Evolutionary conservation across 257 asterid species (phyloP), one percentile per base, ranked within the genome.

Genomic region (Pogostemon cablin): DNA sequence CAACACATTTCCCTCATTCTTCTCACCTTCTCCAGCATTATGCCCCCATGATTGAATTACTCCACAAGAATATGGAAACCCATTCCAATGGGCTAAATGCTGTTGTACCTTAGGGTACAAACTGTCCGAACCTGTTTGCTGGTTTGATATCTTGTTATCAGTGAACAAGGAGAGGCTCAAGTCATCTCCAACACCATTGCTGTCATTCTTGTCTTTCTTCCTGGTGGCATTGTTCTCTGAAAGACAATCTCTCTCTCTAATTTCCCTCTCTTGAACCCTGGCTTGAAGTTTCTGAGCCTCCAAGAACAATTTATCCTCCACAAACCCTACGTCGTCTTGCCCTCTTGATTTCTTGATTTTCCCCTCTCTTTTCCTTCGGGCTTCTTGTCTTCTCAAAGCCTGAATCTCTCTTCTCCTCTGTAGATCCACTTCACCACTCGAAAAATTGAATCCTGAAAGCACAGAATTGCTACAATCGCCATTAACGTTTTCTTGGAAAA

Each of bases 371-470:
- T 80, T 87, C 78, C 71, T 76, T 25, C 85, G 65, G 11, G 88
- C 89, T 55, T 85, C 90, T 32, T 68, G 83, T 17, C 93, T 81
- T 46, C 84, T 80, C 80, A 80, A 35, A 0, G 87, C 90, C 44
- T 85, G 89, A 70, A 87, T 77, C 75, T 81, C 87, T 58, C 79
- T 75, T 48, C 74, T 84, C 83, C 78, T 77, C 59, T 57, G 50
- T 47, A 47, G 76, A 75, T 84, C 86, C 20, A 59, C 82, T 1
- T 60, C 76, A 34, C 12, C 54, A 6, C 38, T 59, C 38, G 62
- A 20, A 48, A 68, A 66, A 60, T 58, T 75, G 25, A 73, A 70
- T 65, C 77, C 73, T 38, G 73, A 43, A 46, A 73, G 5, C 4
- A 17, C 62, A 5, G 1, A 59, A 62, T 40, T 34, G 39, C 9